phyloP scores from a whole-genome alignment of 805 yeast species.

The Pichia membranifaciens region DNA sequence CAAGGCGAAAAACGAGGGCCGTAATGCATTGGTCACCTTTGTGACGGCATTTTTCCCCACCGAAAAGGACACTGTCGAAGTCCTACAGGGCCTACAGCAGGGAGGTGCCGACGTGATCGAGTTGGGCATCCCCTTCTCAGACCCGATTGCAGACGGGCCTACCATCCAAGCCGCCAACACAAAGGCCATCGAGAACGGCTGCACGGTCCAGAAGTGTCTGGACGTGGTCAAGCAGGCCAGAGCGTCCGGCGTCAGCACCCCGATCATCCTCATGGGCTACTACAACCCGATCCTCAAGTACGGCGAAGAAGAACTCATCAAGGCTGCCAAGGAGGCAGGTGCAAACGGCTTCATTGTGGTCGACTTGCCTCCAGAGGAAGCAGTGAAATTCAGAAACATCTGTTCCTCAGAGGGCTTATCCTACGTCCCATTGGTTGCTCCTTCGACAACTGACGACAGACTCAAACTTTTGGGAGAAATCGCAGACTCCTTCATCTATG shows the following conservation, averaged over 20 bases:
- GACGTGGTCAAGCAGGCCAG: slow-evolving; percentile 75
- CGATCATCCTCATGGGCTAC: slow-evolving; percentile 94
- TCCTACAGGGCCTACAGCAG: slow-evolving; percentile 80
- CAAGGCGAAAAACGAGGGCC: slow-evolving; percentile 36
- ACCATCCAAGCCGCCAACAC: slow-evolving; percentile 88
- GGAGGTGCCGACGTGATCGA: slow-evolving; percentile 97
- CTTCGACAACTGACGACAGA: slow-evolving; percentile 90
- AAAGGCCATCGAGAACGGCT: slow-evolving; percentile 76
- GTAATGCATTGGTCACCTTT: slow-evolving; percentile 87
- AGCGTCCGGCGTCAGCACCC: slow-evolving; percentile 75
- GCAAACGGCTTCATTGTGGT: slow-evolving; percentile 93
- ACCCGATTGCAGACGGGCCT: slow-evolving; percentile 98
- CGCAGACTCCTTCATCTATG: slow-evolving; percentile 94
- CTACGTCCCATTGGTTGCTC: slow-evolving; percentile 92
- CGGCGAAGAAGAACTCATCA: slow-evolving; percentile 80
- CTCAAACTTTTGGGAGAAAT: slow-evolving; percentile 69
- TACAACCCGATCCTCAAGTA: slow-evolving; percentile 88
- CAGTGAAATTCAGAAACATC: slow-evolving; percentile 71
- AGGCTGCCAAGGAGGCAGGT: slow-evolving; percentile 79
- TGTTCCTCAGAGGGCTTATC: slow-evolving; percentile 67
- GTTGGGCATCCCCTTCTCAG: slow-evolving; percentile 93
- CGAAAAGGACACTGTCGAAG: slow-evolving; percentile 79
- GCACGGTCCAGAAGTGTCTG: slow-evolving; percentile 62
- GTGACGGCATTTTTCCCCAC: slow-evolving; percentile 94
- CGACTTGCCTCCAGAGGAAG: slow-evolving; percentile 98